Conservation (phyloP, 257 asterid genomes). For the Lithospermum erythrorhizon region DNA sequence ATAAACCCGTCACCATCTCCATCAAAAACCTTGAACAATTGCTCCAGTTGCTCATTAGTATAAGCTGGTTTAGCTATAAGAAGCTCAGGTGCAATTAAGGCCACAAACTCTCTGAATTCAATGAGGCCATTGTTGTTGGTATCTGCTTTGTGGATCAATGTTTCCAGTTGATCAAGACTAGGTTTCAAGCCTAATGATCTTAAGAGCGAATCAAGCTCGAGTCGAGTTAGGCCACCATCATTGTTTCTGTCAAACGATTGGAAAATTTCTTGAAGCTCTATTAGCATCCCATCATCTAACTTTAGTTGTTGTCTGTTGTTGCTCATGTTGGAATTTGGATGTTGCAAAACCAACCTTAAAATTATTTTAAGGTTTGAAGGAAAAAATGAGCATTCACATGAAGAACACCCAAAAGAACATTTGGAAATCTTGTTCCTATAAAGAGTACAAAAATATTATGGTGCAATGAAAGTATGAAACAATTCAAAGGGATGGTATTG, state of each 20-base stretch:
- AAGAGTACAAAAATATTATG: too few species aligned
- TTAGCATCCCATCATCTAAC: constrained; percentile 65
- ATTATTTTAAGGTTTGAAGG: too few species aligned
- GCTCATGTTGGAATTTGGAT: constrained; percentile 23
- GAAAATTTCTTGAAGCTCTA: constrained; percentile 84
- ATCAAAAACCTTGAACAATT: constrained; percentile 64
- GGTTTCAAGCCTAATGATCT: constrained; percentile 82
- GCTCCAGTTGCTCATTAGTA: constrained; percentile 77
- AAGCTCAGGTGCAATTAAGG: constrained; percentile 88
- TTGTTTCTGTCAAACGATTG: constrained; percentile 77
- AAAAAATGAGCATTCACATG: too few species aligned
- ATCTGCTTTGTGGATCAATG: constrained; percentile 65
- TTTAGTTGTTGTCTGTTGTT: constrained; percentile 27
- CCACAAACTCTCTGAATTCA: constrained; percentile 84
- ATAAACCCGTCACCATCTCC: constrained; percentile 82
- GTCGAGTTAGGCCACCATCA: constrained; percentile 83
- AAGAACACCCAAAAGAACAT: too few species aligned
- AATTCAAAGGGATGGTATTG: too few species aligned
- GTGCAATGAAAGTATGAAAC: too few species aligned
- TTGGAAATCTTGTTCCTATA: too few species aligned
- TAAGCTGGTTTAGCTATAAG: constrained; percentile 71
- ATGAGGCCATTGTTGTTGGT: constrained; percentile 70
- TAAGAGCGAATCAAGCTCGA: constrained; percentile 74
- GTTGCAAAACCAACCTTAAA: neutral
- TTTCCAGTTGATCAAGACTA: constrained; percentile 73